A percentile compares a stretch with the other conserved stretches of the same genome.
Conservation (phyloP, 148 eudicot species). For the Chenopodium album region DNA sequence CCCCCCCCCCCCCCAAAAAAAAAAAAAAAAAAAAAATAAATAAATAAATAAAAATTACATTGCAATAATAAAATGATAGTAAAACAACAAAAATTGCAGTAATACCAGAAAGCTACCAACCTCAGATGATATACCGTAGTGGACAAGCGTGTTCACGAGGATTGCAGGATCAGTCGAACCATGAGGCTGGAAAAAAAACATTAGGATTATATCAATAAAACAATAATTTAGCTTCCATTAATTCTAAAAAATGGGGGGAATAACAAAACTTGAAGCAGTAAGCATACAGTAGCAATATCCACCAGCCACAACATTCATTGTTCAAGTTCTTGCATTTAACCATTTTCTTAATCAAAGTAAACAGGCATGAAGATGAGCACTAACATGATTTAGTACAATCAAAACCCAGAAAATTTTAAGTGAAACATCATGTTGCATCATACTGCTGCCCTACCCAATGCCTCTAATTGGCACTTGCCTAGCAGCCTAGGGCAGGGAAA, state of each 20-base stretch:
- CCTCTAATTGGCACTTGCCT: not conserved
- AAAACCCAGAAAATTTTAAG: not conserved
- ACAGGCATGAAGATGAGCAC: not conserved
- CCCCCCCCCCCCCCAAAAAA: too few species aligned
- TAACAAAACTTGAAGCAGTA: not conserved
- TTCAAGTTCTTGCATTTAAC: not conserved
- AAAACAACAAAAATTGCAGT: not conserved
- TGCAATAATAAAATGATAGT: not conserved
- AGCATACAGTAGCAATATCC: not conserved
- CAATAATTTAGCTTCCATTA: not conserved
- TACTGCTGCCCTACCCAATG: not conserved
- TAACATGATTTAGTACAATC: not conserved
- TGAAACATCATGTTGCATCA: not conserved
- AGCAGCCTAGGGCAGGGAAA: not conserved
- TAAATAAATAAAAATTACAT: not conserved
- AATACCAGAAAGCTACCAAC: constrained; percentile 8
- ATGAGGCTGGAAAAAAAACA: constrained; percentile 17
- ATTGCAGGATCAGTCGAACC: constrained; percentile 20
- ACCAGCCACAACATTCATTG: not conserved
- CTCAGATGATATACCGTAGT: constrained; percentile 21
- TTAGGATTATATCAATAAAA: not conserved
- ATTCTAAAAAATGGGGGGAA: not conserved
- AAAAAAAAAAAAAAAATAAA: too few species aligned
- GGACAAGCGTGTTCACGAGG: constrained; percentile 21
- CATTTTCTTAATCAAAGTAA: not conserved